Evolutionary conservation across 441 rosid species (phyloP), one percentile per base, ranked within the genome.

Genomic region (Breynia disticha): DNA sequence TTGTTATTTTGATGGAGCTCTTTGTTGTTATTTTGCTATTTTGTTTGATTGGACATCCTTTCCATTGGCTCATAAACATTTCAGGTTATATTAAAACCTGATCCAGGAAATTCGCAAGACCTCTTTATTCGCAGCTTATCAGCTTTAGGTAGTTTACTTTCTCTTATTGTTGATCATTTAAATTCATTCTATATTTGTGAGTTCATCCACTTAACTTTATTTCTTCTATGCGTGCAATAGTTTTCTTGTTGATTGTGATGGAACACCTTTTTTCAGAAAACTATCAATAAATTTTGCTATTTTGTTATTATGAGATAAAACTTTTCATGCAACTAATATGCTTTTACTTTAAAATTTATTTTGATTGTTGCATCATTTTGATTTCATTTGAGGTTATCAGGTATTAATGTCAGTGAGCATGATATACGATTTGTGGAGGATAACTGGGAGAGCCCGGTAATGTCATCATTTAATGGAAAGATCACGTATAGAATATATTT

Each of bases 391-490:
- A 63, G 41, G 48, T 71, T 69, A 64, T 52, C 77, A 88, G 98
- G 98, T 52, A 88, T 91, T 75, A 78, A 88, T 79, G 84, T 91
- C 57, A 68, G 65, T 63, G 81, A 73, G 62, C 97, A 86, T 60
- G 97, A 91, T 69, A 84, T 91, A 61, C 79, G 97, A 63, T 91
- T 91, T 68, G 98, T 91, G n/a, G 98, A 91, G 82, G 98, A 91
- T 79, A 91, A 91, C 15, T 91, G 98, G 98, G 98, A 91, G 75
- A 91, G 97, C 73, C 98, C 98, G 67, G 98, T 91, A 88, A 66
- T 56, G 47, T 65, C 41, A 62, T 55, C 13, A 51, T 15, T 63
- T 51, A 54, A 2, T 9, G 17, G 39, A 52, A n/a, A 10, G 38
- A 18, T 50, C 12, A 28, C 18, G 11, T 46, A 17, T 60, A 7